phyloP scores from a whole-genome alignment of 495 filamentous ascomycete species.

The Paragyromitra xinjiangensis region DNA sequence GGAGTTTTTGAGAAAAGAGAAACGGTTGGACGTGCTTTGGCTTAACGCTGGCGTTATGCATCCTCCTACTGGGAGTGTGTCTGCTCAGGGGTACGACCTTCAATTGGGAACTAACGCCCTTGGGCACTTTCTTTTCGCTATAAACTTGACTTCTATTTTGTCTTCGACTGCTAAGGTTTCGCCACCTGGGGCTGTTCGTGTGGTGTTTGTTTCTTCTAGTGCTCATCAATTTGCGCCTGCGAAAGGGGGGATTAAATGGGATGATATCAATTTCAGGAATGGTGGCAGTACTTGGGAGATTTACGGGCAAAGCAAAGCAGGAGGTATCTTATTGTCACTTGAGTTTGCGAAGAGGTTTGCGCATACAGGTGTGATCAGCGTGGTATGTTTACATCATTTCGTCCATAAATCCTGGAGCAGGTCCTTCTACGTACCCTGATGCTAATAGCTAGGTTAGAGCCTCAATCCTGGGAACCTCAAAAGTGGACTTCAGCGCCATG shows the following conservation, averaged over 20 bases:
- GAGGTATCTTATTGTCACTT: conserved; percentile 16
- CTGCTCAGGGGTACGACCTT: conserved; percentile 60
- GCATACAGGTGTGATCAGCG: conserved; percentile 15
- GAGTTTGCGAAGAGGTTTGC: conserved; percentile 38
- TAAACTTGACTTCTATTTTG: conserved; percentile 59
- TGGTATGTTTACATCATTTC: conserved; percentile 13
- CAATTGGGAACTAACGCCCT: conserved; percentile 61
- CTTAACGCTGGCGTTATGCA: conserved; percentile 67
- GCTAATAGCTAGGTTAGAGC: conserved; percentile 48
- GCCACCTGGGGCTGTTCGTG: conserved; percentile 59
- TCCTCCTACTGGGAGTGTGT: conserved; percentile 58
- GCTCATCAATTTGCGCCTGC: conserved; percentile 27
- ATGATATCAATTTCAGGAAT: conserved; percentile 36
- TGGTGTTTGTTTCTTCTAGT: conserved; percentile 61
- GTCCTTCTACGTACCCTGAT: not conserved
- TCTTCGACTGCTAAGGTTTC: conserved; percentile 56
- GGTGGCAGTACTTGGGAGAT: conserved; percentile 35
- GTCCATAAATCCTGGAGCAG: not conserved
- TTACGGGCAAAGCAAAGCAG: conserved; percentile 43
- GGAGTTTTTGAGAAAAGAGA: conserved; percentile 60
- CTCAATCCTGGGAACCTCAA: conserved; percentile 55
- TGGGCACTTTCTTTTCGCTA: conserved; percentile 60
- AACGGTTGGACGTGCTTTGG: conserved; percentile 64
- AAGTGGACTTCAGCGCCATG: conserved; percentile 56
- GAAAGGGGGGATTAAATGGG: conserved; percentile 35